Conservation (phyloP, 1,284 basidiomycete genomes). For the Schizopora paradoxa region DNA sequence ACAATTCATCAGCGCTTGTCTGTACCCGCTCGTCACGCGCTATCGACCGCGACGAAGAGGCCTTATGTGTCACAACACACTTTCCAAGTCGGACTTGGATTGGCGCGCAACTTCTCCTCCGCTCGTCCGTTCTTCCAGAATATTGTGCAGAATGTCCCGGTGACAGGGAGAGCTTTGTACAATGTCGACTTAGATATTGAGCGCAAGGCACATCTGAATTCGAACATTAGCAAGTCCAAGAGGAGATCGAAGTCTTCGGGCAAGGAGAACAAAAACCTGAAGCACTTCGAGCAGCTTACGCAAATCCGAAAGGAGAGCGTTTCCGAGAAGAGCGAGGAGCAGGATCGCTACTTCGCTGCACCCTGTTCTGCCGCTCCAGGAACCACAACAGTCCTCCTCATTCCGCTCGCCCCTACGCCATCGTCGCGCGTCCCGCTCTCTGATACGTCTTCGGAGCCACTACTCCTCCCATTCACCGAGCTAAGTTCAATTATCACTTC, state of each 20-base stretch:
- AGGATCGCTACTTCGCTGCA: constrained; percentile 57
- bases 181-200: constrained; percentile 65
- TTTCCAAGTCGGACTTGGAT: constrained; percentile 64
- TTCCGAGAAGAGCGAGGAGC: constrained; percentile 34
- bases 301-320: constrained; percentile 20
- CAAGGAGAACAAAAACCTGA: constrained; percentile 26
- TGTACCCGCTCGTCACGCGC: constrained; percentile 42
- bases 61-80: constrained; percentile 40
- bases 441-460: constrained; percentile 27
- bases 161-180: constrained; percentile 60
- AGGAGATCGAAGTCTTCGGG: constrained; percentile 22
- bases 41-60: constrained; percentile 39
- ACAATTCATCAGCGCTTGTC: constrained; percentile 37
- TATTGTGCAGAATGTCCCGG: constrained; percentile 68
- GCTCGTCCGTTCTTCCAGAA: constrained; percentile 71
- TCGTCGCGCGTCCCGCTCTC: constrained; percentile 56
- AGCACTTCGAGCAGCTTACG: constrained; percentile 16
- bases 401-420: constrained; percentile 70
- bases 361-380: constrained; percentile 29
- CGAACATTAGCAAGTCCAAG: constrained; percentile 29
- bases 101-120: constrained; percentile 66
- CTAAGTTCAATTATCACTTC: constrained; percentile 46
- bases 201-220: constrained; percentile 39
- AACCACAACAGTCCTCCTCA: constrained; percentile 61
- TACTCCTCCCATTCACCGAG: constrained; percentile 51